A percentile compares a stretch with the other conserved stretches of the same genome.
phyloP scores from a whole-genome alignment of 1,284 basidiomycete species.

The Boletus hoseneyae region DNA sequence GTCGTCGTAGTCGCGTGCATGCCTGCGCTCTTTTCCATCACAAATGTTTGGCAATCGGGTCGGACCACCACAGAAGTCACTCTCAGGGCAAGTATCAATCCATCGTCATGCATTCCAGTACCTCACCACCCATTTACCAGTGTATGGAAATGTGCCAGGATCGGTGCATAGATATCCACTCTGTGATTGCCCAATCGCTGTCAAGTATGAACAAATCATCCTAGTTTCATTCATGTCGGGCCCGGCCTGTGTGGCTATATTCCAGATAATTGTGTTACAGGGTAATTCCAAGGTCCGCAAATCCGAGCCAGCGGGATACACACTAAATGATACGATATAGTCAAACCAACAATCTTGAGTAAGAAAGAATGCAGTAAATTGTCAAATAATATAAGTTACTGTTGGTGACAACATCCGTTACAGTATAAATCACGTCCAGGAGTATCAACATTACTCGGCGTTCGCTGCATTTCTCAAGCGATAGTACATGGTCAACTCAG shows the following conservation, averaged over 20 bases:
- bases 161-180: conserved; percentile 70
- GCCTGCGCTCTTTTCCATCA: conserved; percentile 87
- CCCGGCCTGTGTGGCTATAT: neutral
- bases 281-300: neutral
- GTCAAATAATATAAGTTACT: conserved; percentile 29
- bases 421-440: conserved; percentile 1
- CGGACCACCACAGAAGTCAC: conserved; percentile 48
- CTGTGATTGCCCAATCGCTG: conserved; percentile 67
- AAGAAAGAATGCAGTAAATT: neutral
- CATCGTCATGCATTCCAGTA: neutral
- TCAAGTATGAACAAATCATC: conserved; percentile 27
- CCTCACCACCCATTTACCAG: conserved; percentile 36
- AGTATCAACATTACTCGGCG: conserved; percentile 6
- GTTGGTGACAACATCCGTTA: conserved; percentile 4
- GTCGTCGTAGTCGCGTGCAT: conserved; percentile 76
- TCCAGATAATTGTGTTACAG: neutral
- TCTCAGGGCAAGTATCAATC: conserved; percentile 46
- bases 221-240: conserved; percentile 8
- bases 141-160: conserved; percentile 66
- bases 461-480: conserved; percentile 44
- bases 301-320: neutral
- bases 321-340: neutral
- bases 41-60: conserved; percentile 80
- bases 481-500: conserved; percentile 83
- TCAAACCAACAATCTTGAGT: neutral